Evolutionary conservation across 257 asterid genomes (phyloP).

Genomic region (Scutellaria galericulata): DNA sequence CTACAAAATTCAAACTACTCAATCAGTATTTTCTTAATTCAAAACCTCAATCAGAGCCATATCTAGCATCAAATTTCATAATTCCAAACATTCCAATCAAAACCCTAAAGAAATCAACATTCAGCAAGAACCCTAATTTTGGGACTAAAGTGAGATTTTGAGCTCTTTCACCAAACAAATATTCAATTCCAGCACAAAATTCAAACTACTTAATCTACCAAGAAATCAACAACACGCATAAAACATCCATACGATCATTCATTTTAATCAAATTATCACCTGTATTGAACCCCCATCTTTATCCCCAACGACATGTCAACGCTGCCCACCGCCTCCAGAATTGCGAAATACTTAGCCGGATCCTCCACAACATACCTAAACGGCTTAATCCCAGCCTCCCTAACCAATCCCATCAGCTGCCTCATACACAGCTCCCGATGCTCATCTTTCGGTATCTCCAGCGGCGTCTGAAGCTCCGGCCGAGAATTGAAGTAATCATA

Average conservation of each 20-base stretch:
- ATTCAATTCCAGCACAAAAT: neutral
- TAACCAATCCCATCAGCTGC: conserved; percentile 80
- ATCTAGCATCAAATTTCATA: neutral
- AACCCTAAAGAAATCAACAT: neutral
- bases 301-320: conserved; percentile 94
- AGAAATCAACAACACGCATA: neutral
- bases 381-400: conserved; percentile 86
- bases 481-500: conserved; percentile 82
- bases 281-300: conserved; percentile 95
- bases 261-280: conserved; percentile 47
- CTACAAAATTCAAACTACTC: neutral
- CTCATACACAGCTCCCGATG: conserved; percentile 90
- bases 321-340: conserved; percentile 91
- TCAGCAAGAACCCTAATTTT: neutral
- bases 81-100: neutral
- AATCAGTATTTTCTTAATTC: neutral
- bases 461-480: conserved; percentile 91
- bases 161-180: neutral
- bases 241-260: neutral
- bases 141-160: neutral
- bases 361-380: conserved; percentile 71
- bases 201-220: conserved; percentile 11
- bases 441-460: conserved; percentile 85
- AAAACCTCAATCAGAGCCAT: neutral
- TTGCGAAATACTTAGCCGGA: conserved; percentile 87